Percentiles rank a stretch among this genome's conserved stretches.
Conservation (phyloP, 1,284 basidiomycete genomes). For the Ustilago trichophora region DNA sequence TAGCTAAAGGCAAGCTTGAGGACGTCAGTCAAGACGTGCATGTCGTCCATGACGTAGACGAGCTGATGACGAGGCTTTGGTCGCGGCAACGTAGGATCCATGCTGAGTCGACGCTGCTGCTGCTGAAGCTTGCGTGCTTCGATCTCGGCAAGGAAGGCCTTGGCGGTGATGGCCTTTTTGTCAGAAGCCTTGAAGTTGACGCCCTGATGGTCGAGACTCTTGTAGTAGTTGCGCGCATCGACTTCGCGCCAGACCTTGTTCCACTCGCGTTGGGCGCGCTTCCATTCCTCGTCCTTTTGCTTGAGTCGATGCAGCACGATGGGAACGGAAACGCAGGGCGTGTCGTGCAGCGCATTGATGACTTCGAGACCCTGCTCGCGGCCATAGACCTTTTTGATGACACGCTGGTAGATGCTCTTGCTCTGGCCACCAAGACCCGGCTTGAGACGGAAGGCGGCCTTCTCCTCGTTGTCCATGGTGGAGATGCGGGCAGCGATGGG, state of each 20-base stretch:
- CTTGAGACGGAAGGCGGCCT: constrained; percentile 82
- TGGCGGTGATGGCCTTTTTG: constrained; percentile 92
- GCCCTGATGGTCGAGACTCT: constrained; percentile 94
- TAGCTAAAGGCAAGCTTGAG: constrained; percentile 89
- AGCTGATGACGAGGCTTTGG: constrained; percentile 72
- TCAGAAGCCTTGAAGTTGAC: constrained; percentile 93
- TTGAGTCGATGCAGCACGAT: constrained; percentile 90
- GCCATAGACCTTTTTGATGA: constrained; percentile 95
- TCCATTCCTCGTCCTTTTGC: constrained; percentile 98
- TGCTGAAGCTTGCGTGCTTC: constrained; percentile 81
- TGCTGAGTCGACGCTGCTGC: constrained; percentile 68
- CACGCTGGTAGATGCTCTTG: constrained; percentile 89
- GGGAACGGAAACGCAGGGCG: constrained; percentile 87
- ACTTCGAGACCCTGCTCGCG: constrained; percentile 83
- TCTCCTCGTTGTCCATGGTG: constrained; percentile 88
- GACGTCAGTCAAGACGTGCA: constrained; percentile 82
- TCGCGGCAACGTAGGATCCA: constrained; percentile 58
- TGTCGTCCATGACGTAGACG: constrained; percentile 81
- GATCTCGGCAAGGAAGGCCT: constrained; percentile 87
- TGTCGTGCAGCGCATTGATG: constrained; percentile 89
- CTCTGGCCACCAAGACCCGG: constrained; percentile 88
- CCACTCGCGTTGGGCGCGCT: constrained; percentile 92
- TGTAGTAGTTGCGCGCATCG: constrained; percentile 90
- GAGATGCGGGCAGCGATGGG: constrained; percentile 86
- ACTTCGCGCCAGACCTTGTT: constrained; percentile 96